Conservation (phyloP, 805 yeast genomes). For the Metschnikowia borealis region DNA sequence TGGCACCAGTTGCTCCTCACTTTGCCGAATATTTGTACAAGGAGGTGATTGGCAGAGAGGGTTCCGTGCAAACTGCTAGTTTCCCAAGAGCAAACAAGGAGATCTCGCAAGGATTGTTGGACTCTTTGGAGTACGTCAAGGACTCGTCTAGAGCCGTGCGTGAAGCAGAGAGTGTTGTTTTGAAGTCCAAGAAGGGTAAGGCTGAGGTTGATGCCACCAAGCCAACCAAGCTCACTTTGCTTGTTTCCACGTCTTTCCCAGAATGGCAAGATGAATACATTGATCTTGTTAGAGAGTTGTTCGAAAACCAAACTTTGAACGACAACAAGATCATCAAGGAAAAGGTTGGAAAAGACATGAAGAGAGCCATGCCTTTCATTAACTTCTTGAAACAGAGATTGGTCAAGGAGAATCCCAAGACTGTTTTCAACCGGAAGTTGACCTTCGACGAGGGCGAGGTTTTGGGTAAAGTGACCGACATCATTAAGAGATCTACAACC, state of each 20-base stretch:
- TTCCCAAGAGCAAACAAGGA: slow-evolving; percentile 81
- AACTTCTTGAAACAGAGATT: slow-evolving; percentile 81
- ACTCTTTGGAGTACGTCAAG: slow-evolving; percentile 78
- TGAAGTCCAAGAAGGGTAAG: slow-evolving; percentile 80
- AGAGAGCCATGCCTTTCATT: slow-evolving; percentile 97
- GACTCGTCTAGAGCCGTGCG: slow-evolving; percentile 76
- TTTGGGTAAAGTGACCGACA: slow-evolving; percentile 51
- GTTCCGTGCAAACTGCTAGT: slow-evolving; percentile 64
- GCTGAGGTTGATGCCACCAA: slow-evolving; percentile 68
- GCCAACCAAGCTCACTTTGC: slow-evolving; percentile 71
- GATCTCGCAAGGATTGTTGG: slow-evolving; percentile 55
- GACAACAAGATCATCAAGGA: slow-evolving; percentile 64
- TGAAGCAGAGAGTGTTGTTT: slow-evolving; percentile 83
- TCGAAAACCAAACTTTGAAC: slow-evolving; percentile 57
- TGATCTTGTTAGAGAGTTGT: slow-evolving; percentile 69
- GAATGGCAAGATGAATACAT: slow-evolving; percentile 61
- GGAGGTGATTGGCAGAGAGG: slow-evolving; percentile 66
- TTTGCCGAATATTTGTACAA: slow-evolving; percentile 86
- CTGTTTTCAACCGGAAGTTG: slow-evolving; percentile 86
- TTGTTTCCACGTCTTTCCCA: slow-evolving; percentile 75
- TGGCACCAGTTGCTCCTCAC: slow-evolving; percentile 95
- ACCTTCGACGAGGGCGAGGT: slow-evolving; percentile 73
- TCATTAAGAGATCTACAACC: slow-evolving; percentile 63
- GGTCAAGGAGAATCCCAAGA: slow-evolving; percentile 60
- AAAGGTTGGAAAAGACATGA: slow-evolving; percentile 82